Base-by-base conservation (phyloP, 83 land plant species). In the Diphasiastrum complanatum region DNA sequence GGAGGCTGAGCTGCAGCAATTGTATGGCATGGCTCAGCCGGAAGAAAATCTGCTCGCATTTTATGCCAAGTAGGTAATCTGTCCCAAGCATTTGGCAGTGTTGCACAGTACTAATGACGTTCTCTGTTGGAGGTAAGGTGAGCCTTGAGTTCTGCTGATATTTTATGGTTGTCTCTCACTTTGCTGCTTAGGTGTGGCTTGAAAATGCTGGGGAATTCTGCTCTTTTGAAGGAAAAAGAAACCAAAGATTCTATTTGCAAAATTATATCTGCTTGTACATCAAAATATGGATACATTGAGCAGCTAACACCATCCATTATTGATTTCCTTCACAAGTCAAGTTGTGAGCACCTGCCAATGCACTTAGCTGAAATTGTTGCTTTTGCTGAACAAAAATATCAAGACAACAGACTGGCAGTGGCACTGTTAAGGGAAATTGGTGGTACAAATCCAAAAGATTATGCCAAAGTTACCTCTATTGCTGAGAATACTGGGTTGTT, bases 401-500 rank as follows among this genome's bases (percentile, higher is more conserved):
- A 71, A 51, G 89, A 86, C 69, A 93, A 89, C 40, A 82, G 82
- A 33, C 56, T 95, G 59, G 90, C 90, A 5, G 70, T 71, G 50
- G 75, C 81, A 16, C 75, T 95, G 18, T 73, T 95, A 31, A 67
- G 89, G 69, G 97, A 89, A 68, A 84, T 95, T 47, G 97, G 99
- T 25, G 56, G 82, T 32, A 68, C 83, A 27, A 83, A 80, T 57
- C 95, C 89, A 10, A 87, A 76, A 54, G 97, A 84, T 47, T 95
- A 84, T 55, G 74, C 75, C 34, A 83, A 79, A 61, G 96, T 91
- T 48, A 72, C 80, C 43, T 69, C 62, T 38, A 93, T 87, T 25
- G 97, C 99, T 47, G 99, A 95, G 51, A 95, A 86, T 68, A 74
- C 90, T 18, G 92, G 92, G 3, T 72, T 81, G 16, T 86, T 95